Conservation (phyloP, 768 basidiomycete genomes). For the Hericium erinaceus region DNA sequence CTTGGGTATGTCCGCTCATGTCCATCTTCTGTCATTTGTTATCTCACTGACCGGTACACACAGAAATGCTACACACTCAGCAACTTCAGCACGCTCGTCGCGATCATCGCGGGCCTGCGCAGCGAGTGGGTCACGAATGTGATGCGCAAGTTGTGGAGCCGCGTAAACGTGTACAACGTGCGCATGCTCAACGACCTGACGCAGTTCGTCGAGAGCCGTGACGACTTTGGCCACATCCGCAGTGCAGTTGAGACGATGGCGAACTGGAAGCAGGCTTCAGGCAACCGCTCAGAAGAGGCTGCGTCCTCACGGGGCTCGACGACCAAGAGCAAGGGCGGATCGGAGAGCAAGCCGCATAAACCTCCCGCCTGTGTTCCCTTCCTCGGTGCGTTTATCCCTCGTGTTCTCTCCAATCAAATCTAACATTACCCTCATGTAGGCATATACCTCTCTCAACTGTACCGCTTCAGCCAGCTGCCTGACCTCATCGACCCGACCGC, state of each 20-base stretch:
- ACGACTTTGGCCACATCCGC: constrained; percentile 72
- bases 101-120: constrained; percentile 69
- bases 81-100: constrained; percentile 73
- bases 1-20: constrained; percentile 49
- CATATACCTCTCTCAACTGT: constrained; percentile 66
- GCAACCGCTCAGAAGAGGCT: constrained; percentile 37
- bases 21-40: background rate
- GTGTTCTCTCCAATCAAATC: background rate
- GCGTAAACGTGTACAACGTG: constrained; percentile 59
- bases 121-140: constrained; percentile 59
- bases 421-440: constrained; percentile 31
- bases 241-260: constrained; percentile 52
- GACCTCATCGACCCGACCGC: constrained; percentile 79
- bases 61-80: constrained; percentile 75
- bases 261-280: constrained; percentile 54
- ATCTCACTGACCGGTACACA: background rate
- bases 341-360: constrained; percentile 28
- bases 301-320: constrained; percentile 26
- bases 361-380: constrained; percentile 71
- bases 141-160: constrained; percentile 58
- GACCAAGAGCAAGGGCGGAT: constrained; percentile 27
- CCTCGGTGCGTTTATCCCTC: constrained; percentile 44
- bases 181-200: constrained; percentile 69
- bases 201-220: constrained; percentile 48
- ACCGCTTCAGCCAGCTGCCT: constrained; percentile 56